These are phyloP conservation scores for Daedaleopsis sinensis DNA, from an alignment of 768 basidiomycete genomes.

Conservation along the genomic window DNA sequence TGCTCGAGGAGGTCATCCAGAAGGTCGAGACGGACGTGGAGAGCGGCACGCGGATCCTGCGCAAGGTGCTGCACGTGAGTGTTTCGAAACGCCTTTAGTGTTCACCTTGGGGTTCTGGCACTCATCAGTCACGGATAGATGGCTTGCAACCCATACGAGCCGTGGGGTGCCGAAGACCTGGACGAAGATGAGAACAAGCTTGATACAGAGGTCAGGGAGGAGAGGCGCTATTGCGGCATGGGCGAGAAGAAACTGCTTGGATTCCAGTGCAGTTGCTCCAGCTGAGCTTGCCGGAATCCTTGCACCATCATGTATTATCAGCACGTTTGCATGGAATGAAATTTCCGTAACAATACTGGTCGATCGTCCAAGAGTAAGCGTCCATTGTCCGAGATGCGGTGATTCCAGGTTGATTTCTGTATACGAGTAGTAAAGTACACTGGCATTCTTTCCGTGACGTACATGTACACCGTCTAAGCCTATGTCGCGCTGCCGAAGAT, in stretches of 20 bases:
- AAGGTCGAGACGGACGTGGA: conserved; percentile 68
- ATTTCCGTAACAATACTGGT: background rate
- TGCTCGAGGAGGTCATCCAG: conserved; percentile 89
- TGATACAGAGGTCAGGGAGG: conserved; percentile 64
- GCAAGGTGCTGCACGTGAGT: conserved; percentile 81
- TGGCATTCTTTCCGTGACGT: conserved; percentile 17
- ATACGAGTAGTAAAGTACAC: conserved; percentile 17
- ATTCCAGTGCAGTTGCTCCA: conserved; percentile 94
- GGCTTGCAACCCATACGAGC: conserved; percentile 82
- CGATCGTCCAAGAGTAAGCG: background rate
- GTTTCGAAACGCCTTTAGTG: background rate
- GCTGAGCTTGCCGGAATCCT: conserved; percentile 43
- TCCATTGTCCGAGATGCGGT: background rate
- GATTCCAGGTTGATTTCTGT: background rate
- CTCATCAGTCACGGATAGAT: conserved; percentile 52
- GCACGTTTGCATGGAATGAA: background rate
- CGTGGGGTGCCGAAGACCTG: conserved; percentile 81
- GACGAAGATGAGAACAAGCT: conserved; percentile 47
- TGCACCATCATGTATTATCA: background rate
- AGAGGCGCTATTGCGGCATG: conserved; percentile 75
- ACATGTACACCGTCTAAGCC: conserved; percentile 4
- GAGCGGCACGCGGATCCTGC: conserved; percentile 67
- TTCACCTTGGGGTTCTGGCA: background rate
- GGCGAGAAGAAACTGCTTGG: conserved; percentile 79
- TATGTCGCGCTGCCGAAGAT: conserved; percentile 91